phyloP scores from a whole-genome alignment of 805 yeast genomes.

The Cyberlindnera mycetangii region DNA sequence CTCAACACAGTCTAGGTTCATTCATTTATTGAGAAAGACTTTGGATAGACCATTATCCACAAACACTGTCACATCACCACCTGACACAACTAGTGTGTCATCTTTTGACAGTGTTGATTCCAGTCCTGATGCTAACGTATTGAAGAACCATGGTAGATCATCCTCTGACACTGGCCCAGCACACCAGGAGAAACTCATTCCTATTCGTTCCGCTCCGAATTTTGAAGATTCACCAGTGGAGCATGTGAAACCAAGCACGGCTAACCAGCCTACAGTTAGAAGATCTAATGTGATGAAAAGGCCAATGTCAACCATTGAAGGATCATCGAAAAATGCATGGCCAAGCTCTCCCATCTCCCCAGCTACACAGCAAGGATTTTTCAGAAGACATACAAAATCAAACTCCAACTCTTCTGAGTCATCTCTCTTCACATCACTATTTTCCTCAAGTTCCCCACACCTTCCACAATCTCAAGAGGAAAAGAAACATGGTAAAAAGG shows the following conservation, averaged over 20 bases:
- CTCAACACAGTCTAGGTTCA: conserved; percentile 55
- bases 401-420: conserved; percentile 61
- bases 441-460: conserved; percentile 35
- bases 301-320: conserved; percentile 39
- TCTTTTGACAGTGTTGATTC: conserved; percentile 24
- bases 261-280: background rate
- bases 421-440: conserved; percentile 37
- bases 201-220: conserved; percentile 36
- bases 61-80: conserved; percentile 21
- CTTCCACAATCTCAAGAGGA: conserved; percentile 20
- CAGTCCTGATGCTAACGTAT: conserved; percentile 14
- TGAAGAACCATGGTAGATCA: conserved; percentile 21
- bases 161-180: conserved; percentile 29
- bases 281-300: conserved; percentile 20
- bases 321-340: conserved; percentile 24
- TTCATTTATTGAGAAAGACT: conserved; percentile 49
- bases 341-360: conserved; percentile 36
- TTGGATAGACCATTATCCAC: conserved; percentile 23
- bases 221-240: conserved; percentile 12
- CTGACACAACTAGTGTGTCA: conserved; percentile 16
- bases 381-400: conserved; percentile 61
- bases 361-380: conserved; percentile 40
- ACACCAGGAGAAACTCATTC: conserved; percentile 26
- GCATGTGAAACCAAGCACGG: background rate
- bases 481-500: conserved; percentile 8